Base-by-base conservation (phyloP, 768 basidiomycete species). In the Naganishia vishniacii region DNA sequence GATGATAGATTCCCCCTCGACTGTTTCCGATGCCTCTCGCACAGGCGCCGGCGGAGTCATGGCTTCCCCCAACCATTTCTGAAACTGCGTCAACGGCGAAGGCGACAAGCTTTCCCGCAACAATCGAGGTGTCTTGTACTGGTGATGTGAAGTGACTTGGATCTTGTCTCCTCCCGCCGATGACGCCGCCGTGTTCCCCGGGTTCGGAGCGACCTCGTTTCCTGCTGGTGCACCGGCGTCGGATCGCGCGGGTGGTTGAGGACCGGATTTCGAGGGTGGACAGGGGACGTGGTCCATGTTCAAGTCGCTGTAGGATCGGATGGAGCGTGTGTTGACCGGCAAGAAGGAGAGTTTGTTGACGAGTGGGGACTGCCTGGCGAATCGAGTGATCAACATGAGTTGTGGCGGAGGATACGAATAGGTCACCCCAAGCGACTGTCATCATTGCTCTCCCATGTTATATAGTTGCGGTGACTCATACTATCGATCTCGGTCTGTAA, bases 31-130 rank as follows among this genome's bases (percentile, higher is more conserved):
- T n/a, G n/a, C n/a, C n/a, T n/a, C 51, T 0, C 32, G 13, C 34
- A 28, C 25, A 0, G 41, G 16, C 26, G 64, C 25, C 12, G 60
- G 34, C 0, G 75, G 74, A 20, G 67, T 32, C 2, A 75, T 58
- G 15, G 77, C 77, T 23, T 63, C 65, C 1, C 84, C 83, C 79
- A 98, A 89, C 94, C 94, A 98, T 31, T 77, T 70, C 59, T 85
- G 84, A 79, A 98, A 98, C 72, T 93, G 91, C 56, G 83, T 83
- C 59, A 97, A 80, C 0, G 94, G 94, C 62, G 83, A 83, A 1
- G 84, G 79, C 32, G 78, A 71, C 68, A 90, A 84, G 37, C 80
- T 80, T n/a, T 78, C 61, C 0, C 88, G 88, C 32, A 89, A 80
- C 42, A 82, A 77, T 58, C 85, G 87, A n/a, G 80, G 78, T 8